Base-by-base conservation (phyloP, 1,284 basidiomycete species). In the Xanthoconium separans region DNA sequence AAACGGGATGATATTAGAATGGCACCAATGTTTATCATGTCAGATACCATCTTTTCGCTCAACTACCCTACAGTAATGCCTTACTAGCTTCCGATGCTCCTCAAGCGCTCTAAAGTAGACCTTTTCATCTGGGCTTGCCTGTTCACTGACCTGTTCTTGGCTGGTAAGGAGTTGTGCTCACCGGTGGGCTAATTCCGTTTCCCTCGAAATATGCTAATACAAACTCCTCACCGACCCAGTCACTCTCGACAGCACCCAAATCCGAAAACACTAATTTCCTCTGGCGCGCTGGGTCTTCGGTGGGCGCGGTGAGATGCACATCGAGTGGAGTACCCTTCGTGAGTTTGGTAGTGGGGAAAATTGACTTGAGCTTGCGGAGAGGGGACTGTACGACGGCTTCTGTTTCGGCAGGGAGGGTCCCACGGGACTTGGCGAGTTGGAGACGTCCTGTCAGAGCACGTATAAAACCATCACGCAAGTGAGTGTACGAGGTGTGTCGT, bases 381-480 rank as follows among this genome's bases (percentile, higher is more conserved):
- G 89, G 85, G 2, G 81, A 80, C 54, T 83, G 82, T 9, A 82
- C 75, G 5, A 71, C 75, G 41, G 76, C 63, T 54, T 83, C 85
- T 22, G 81, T 80, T 47, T 86, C 84, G 44, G 80, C 71, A 0
- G 83, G 77, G 5, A 91, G 65, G 0, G 72, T 70, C 9, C 78
- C 81, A 13, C 75, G 71, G 59, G 82, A 76, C 50, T 77, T 76
- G 34, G 78, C 81, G 10, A 79, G 68, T 37, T 80, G 76, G 58
- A 92, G 74, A 12, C 91, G 84, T 0, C 77, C 75, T 59, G 86
- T 82, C 33, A 95, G 70, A 8, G 92, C 80, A 34, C 93, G 83
- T 66, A 91, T 77, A 64, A 95, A 94, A 2, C 89, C 93, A 65
- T 95, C 93, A 22, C 93, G 82, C 18, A 95, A 75, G 65, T 95